Base-by-base conservation (phyloP, 768 basidiomycete species). In the Botryobasidium botryosum region DNA sequence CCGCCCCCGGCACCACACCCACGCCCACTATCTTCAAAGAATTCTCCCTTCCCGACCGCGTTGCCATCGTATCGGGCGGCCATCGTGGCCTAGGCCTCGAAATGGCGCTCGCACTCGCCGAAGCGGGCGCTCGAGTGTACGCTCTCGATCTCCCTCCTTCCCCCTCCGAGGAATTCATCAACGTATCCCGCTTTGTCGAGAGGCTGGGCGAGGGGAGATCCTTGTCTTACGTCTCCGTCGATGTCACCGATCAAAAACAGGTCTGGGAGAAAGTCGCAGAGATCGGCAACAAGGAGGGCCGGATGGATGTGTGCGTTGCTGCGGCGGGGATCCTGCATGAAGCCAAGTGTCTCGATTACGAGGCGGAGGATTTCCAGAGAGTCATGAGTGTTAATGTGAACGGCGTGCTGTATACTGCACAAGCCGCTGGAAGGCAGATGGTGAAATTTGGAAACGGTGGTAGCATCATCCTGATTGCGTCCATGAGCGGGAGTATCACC, bases 31-130 rank as follows among this genome's bases (percentile, higher is more conserved):
- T 55, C 18, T 56, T 56, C 42, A 32, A 51, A n/a, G 55, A 53
- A 44, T 57, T 57, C 42, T 55, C 59, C 10, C 53, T 65, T 33
- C 51, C 51, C 8, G 59, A 57, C 51, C 58, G 61, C 29, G 61
- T 63, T 38, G 63, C 57, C 29, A 54, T 79, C 35, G 72, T 79
- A 24, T 72, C 77, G 0, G 77, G 77, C 4, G 77, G 68, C 0
- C 72, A 76, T 49, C 62, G 77, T 26, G 77, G 83, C 0, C 69
- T 86, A 13, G 84, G 84, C 2, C 71, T 87, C n/a, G 84, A 87
- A 62, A 78, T 80, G 76, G 79, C 79, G 28, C 62, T 84, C 44
- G 72, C 75, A 3, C 62, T 85, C 33, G 70, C 70, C 35, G 83
- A 85, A 61, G 76, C 72, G 12, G 82, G 82, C 27, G 78, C 77